A percentile compares a stretch with the other conserved stretches of the same genome.
These are phyloP conservation scores for Gloeopeniophorella convolvens DNA, from an alignment of 768 basidiomycete species.

Conservation along the genomic window DNA sequence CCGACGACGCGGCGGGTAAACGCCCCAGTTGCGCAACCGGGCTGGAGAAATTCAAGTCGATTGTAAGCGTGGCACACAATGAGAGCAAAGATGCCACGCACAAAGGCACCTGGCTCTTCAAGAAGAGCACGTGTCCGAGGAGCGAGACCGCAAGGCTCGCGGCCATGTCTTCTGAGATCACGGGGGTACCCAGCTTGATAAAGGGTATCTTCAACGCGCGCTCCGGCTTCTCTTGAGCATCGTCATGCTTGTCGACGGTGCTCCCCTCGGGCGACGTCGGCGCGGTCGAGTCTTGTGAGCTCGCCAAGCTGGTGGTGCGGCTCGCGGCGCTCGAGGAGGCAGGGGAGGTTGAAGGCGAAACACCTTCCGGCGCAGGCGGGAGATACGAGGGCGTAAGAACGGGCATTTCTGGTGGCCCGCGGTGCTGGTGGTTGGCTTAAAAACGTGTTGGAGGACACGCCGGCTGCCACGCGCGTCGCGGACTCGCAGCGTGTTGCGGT, in stretches of 20 bases:
- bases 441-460: not conserved
- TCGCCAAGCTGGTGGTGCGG: not conserved
- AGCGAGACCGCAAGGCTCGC: conserved; percentile 56
- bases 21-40: conserved; percentile 60
- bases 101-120: conserved; percentile 79
- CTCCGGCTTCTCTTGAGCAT: not conserved
- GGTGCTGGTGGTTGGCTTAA: not conserved
- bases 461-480: not conserved
- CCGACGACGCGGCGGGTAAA: conserved; percentile 45
- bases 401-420: conserved; percentile 4
- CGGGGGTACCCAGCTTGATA: conserved; percentile 42
- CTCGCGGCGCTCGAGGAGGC: not conserved
- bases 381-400: conserved; percentile 6
- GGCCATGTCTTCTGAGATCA: conserved; percentile 53
- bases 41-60: conserved; percentile 28
- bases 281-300: not conserved
- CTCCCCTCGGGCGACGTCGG: conserved; percentile 7
- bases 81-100: conserved; percentile 32
- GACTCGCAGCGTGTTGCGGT: not conserved
- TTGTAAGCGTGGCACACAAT: not conserved
- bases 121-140: conserved; percentile 64
- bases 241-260: not conserved
- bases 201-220: conserved; percentile 30
- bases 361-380: not conserved
- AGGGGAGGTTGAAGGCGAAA: not conserved